Evolutionary conservation across 768 basidiomycete species (phyloP), one percentile per base, ranked within the genome.

Genomic region (Suillus lakei): DNA sequence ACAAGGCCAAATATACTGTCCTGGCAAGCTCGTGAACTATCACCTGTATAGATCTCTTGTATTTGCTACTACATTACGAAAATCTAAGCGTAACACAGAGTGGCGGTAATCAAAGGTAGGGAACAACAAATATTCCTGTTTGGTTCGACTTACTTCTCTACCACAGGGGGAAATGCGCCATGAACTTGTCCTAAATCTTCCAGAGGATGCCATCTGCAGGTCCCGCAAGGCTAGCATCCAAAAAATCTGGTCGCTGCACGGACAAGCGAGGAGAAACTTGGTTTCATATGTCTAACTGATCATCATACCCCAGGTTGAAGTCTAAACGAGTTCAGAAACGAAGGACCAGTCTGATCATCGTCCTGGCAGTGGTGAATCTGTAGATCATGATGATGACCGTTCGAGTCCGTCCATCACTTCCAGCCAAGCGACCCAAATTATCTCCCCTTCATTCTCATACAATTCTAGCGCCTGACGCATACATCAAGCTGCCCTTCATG

Each of bases 381-480:
- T n/a, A n/a, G n/a, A n/a, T n/a, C n/a, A 77, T 21, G 68, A 73
- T n/a, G 72, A 76, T 21, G 75, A 75, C 0, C 15, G 68, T 21
- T 59, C 70, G 50, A 83, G 80, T 23, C 85, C 65, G 69, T 68
- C 61, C 58, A 67, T 34, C 71, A 71, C 55, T 71, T 65, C 43
- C 71, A 68, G 39, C 72, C 70, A 66, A 78, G 73, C 72, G 1
- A 81, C 83, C 2, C 91, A 92, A 69, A 79, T 96, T 65, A 93
- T 97, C 66, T 98, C 96, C 0, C 96, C 95, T 10, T 82, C 96
- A 9, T 97, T 97, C 80, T 88, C 93, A 3, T 92, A 86, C 67
- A 95, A 95, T 69, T 93, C 93, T 2, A 86, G n/a, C n/a, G n/a
- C n/a, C n/a, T n/a, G n/a, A n/a, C n/a, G n/a, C n/a, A n/a, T n/a